A percentile compares a stretch with the other conserved stretches of the same genome.
Conservation (phyloP, 495 filamentous ascomycete genomes). For the Penicillium diatomitis region DNA sequence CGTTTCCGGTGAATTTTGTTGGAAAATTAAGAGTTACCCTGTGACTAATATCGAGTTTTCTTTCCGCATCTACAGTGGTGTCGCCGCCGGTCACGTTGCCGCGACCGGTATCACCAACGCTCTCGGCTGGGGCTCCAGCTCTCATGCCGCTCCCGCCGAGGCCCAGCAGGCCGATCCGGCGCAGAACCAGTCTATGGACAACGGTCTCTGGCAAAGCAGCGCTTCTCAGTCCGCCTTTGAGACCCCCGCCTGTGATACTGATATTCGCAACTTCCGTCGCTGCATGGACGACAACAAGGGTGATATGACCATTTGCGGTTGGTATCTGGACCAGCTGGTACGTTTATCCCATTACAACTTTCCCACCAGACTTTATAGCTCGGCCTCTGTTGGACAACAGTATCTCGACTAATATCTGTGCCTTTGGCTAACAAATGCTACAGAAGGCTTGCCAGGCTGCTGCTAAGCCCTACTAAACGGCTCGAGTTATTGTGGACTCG, state of each 20-base stretch:
- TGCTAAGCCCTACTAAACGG: constrained; percentile 69
- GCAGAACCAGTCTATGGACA: constrained; percentile 37
- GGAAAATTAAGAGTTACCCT: too few species aligned
- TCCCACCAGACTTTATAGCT: too few species aligned
- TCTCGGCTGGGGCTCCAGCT: constrained; percentile 44
- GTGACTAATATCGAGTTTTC: constrained; percentile 5
- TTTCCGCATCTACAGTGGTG: constrained; percentile 54
- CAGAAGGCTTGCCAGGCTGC: constrained; percentile 90
- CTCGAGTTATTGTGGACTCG: too few species aligned
- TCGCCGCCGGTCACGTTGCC: constrained; percentile 91
- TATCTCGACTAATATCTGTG: too few species aligned
- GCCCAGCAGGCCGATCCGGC: constrained; percentile 35
- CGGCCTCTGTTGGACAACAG: too few species aligned
- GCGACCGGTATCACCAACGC: constrained; percentile 73
- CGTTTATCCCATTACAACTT: constrained; percentile 3
- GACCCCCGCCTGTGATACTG: constrained; percentile 58
- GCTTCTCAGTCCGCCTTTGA: constrained; percentile 39
- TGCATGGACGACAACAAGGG: constrained; percentile 93
- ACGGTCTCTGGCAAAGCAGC: constrained; percentile 44
- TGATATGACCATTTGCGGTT: constrained; percentile 89
- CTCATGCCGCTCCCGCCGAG: constrained; percentile 48
- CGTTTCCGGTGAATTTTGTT: too few species aligned
- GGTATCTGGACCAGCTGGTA: constrained; percentile 94
- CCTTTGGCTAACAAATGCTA: constrained; percentile 17
- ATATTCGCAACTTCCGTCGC: constrained; percentile 78